Base-by-base conservation (phyloP, 805 yeast species). In the Yarrowia sp. region DNA sequence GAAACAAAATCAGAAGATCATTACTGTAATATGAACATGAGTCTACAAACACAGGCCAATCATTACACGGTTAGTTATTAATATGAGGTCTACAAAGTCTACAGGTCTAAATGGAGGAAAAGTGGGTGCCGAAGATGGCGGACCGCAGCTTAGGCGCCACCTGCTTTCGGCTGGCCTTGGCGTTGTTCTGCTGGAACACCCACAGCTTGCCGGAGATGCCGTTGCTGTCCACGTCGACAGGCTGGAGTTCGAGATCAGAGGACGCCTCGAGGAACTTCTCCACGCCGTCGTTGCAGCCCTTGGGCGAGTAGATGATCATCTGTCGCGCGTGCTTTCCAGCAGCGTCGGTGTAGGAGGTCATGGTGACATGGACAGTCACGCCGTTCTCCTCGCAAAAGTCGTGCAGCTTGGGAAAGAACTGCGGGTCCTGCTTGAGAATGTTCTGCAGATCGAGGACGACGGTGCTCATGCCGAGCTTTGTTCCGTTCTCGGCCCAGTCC, bases 121-220 rank as follows among this genome's bases (percentile, higher is more conserved):
- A 55, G 7, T 58, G 39, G 6, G 62, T 44, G 5, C 53, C 53
- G n/a, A 62, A 51, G 8, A 62, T 6, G 6, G 61, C 42, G 13
- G 62, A 22, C 53, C 62, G 22, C 32, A 81, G 61, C 13, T 77
- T 69, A 0, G 97, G 97, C 4, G 89, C 96, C 12, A 91, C 89
- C 70, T 88, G 96, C 71, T 92, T 92, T 68, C 97, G 80, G 33
- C 94, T 87, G 1, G 93, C 92, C 7, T 74, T 71, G 13, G 80
- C 68, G 64, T 87, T 84, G 65, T 78, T 79, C 69, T 87, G 87
- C 65, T 74, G 70, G 62, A 73, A 81, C 42, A 66, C 63, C 19
- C 63, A 58, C 18, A 53, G 61, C 19, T 66, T 64, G 14, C 66
- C 61, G 9, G 68, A 47, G 25, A 60, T 47, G 9, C 66, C 65